These are phyloP conservation scores for Xylaria sp. DNA, from an alignment of 495 filamentous ascomycete genomes.

Conservation along the genomic window DNA sequence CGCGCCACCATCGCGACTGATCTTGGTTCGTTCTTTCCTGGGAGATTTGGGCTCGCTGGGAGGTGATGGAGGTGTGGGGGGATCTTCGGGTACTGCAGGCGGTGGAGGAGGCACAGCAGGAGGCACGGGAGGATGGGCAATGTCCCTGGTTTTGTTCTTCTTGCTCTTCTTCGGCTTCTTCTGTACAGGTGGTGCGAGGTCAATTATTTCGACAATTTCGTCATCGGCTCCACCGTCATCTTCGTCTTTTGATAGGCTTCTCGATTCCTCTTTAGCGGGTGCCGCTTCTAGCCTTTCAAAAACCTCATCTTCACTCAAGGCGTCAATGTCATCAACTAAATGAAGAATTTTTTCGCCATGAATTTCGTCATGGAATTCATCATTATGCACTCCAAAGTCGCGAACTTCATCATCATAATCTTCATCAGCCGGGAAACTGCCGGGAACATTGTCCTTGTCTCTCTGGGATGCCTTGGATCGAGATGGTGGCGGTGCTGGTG, in stretches of 20 bases:
- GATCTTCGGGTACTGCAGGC: conserved; percentile 55
- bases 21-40: conserved; percentile 55
- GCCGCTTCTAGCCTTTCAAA: conserved; percentile 55
- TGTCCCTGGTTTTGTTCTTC: conserved; percentile 47
- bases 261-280: conserved; percentile 23
- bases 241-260: conserved; percentile 53
- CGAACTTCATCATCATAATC: conserved; percentile 2
- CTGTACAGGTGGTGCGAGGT: conserved; percentile 52
- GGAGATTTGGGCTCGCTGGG: conserved; percentile 47
- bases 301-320: conserved; percentile 31
- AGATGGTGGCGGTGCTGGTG: conserved; percentile 45
- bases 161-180: conserved; percentile 51
- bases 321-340: conserved; percentile 6
- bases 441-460: conserved; percentile 58
- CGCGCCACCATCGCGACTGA: conserved; percentile 49
- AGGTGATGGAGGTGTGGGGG: conserved; percentile 51
- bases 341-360: conserved; percentile 11
- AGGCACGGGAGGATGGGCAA: conserved; percentile 38
- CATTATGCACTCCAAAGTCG: background rate
- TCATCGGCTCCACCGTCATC: conserved; percentile 45
- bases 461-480: conserved; percentile 44
- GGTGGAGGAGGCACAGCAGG: conserved; percentile 48
- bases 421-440: conserved; percentile 53
- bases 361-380: background rate
- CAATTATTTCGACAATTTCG: conserved; percentile 54